Evolutionary conservation across 1,284 basidiomycete species (phyloP).

Genomic region (Calocybe gambosa): DNA sequence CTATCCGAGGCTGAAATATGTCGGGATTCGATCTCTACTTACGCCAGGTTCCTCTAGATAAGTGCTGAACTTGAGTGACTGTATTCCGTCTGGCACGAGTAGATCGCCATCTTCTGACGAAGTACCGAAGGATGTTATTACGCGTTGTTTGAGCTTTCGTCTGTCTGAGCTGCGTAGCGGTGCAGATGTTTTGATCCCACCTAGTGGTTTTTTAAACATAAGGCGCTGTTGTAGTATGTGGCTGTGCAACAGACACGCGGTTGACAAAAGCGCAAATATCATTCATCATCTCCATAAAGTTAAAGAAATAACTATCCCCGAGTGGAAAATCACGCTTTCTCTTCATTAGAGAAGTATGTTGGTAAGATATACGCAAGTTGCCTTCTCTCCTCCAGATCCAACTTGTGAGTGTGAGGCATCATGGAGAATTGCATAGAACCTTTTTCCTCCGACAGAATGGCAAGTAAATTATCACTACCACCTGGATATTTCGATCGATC

Average conservation of each 20-base stretch:
- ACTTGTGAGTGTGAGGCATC: conserved; percentile 66
- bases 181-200: conserved; percentile 63
- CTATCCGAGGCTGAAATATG: neutral
- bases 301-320: too few relatives aligned
- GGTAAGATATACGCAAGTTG: conserved; percentile 67
- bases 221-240: conserved; percentile 11
- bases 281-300: too few relatives aligned
- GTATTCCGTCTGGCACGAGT: conserved; percentile 66
- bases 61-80: conserved; percentile 59
- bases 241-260: too few relatives aligned
- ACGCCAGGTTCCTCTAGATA: conserved; percentile 61
- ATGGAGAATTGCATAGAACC: conserved; percentile 83
- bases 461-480: conserved; percentile 37
- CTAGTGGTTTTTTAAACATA: conserved; percentile 75
- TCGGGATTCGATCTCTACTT: conserved; percentile 22
- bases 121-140: conserved; percentile 41
- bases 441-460: conserved; percentile 44
- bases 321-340: too few relatives aligned
- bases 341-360: neutral
- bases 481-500: neutral
- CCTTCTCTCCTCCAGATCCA: conserved; percentile 60
- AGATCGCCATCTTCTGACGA: conserved; percentile 47
- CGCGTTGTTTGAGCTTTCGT: conserved; percentile 58
- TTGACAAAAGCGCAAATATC: too few relatives aligned
- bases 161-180: conserved; percentile 66